Evolutionary conservation across 192 early-diverging fungal species (phyloP).

Genomic region (Chytriomyces sp.): DNA sequence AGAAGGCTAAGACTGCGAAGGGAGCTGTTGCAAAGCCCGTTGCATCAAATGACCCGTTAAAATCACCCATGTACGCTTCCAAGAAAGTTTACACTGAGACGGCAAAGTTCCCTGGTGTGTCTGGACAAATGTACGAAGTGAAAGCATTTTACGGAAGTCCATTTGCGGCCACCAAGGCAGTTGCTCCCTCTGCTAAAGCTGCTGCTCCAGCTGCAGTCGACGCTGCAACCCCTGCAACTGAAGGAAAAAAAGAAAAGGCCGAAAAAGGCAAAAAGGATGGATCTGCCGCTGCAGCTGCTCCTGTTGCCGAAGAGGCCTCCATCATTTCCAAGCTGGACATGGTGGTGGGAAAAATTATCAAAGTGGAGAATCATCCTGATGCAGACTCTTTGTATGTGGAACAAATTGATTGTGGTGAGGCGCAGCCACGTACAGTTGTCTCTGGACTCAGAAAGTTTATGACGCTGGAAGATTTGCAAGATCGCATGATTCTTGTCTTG

Average conservation of each 20-base stretch:
- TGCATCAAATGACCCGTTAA: conserved; percentile 35
- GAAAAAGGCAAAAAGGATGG: conserved; percentile 43
- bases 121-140: conserved; percentile 59
- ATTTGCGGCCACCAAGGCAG: conserved; percentile 43
- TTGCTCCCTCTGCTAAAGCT: conserved; percentile 29
- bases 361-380: conserved; percentile 87
- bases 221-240: conserved; percentile 50
- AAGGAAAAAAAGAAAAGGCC: conserved; percentile 54
- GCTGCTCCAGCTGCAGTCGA: conserved; percentile 28
- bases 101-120: conserved; percentile 43
- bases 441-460: conserved; percentile 92
- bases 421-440: conserved; percentile 82
- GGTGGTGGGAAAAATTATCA: conserved; percentile 86
- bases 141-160: conserved; percentile 55
- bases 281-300: conserved; percentile 27
- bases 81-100: conserved; percentile 46
- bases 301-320: conserved; percentile 42
- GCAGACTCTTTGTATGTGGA: conserved; percentile 98
- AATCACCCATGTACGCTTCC: conserved; percentile 51
- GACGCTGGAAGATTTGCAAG: conserved; percentile 85
- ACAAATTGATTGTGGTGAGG: conserved; percentile 90
- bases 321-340: conserved; percentile 85
- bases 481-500: conserved; percentile 60
- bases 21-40: conserved; percentile 20
- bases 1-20: conserved; percentile 34